A percentile compares a stretch with the other conserved stretches of the same genome.
These are phyloP conservation scores for Phytopythium chamaehyphon DNA, from an alignment of 352 stramenopile species.

Conservation along the genomic window DNA sequence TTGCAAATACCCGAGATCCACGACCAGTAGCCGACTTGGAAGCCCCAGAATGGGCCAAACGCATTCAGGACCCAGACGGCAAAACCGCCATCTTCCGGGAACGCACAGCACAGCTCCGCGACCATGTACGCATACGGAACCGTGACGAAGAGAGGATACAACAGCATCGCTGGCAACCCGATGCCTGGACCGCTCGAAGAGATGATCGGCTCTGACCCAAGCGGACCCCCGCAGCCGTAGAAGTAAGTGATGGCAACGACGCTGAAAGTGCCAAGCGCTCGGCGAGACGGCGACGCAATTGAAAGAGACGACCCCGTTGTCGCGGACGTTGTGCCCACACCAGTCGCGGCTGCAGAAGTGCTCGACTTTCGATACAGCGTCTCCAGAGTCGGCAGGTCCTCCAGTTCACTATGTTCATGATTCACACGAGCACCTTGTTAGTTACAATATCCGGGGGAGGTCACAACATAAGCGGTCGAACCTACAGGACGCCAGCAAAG, in stretches of 20 bases:
- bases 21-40: constrained; percentile 81
- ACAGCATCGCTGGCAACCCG: constrained; percentile 37
- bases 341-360: not conserved
- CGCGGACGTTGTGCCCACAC: not conserved
- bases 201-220: constrained; percentile 58
- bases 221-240: constrained; percentile 34
- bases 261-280: constrained; percentile 30
- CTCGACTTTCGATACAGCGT: constrained; percentile 18
- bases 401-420: constrained; percentile 6
- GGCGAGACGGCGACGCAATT: constrained; percentile 12
- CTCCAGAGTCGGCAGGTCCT: constrained; percentile 17
- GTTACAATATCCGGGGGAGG: not conserved
- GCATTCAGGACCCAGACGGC: constrained; percentile 63
- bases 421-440: not conserved
- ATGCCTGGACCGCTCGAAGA: constrained; percentile 47
- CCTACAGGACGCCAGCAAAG: constrained; percentile 11
- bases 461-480: not conserved
- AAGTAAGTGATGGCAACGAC: constrained; percentile 54
- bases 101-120: constrained; percentile 62
- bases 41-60: constrained; percentile 76
- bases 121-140: constrained; percentile 56
- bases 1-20: constrained; percentile 68
- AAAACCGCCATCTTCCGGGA: constrained; percentile 74
- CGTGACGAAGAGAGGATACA: constrained; percentile 66
- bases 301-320: not conserved